phyloP scores from a whole-genome alignment of 352 stramenopile species.

The Sclerospora graminicola region DNA sequence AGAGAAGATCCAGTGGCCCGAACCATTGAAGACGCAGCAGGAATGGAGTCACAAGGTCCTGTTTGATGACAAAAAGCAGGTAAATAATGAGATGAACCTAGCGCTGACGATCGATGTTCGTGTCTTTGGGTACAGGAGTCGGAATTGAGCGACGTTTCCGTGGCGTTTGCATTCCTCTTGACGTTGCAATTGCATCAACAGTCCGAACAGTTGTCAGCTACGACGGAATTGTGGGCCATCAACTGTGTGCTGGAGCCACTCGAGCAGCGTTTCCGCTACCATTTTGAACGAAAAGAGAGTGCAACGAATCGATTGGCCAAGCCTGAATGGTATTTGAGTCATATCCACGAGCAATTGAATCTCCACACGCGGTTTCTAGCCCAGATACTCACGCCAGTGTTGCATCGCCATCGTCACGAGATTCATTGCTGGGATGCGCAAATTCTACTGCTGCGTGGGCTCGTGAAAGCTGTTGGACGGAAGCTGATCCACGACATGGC shows the following conservation, averaged over 20 bases:
- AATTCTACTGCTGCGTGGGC: conserved; percentile 41
- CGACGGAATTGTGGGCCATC: conserved; percentile 47
- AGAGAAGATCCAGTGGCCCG: conserved; percentile 37
- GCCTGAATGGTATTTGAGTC: conserved; percentile 61
- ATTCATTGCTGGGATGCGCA: conserved; percentile 49
- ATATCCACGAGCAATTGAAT: conserved; percentile 50
- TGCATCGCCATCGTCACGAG: conserved; percentile 33
- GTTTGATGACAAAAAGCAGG: conserved; percentile 1
- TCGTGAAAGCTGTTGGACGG: conserved; percentile 29
- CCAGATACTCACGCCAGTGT: conserved; percentile 28
- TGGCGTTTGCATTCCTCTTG: conserved; percentile 43
- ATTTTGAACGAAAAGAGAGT: conserved; percentile 61
- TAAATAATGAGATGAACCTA: neutral
- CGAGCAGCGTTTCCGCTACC: conserved; percentile 53
- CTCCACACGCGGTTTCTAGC: conserved; percentile 34
- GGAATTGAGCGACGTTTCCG: conserved; percentile 21
- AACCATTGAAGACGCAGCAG: conserved; percentile 18
- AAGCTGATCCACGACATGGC: conserved; percentile 45
- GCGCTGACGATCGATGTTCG: neutral
- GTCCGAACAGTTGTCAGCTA: conserved; percentile 1
- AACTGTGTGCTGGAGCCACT: conserved; percentile 49
- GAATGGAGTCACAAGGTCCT: conserved; percentile 23
- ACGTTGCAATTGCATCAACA: conserved; percentile 46
- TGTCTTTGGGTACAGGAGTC: conserved; percentile 9
- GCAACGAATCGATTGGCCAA: conserved; percentile 62